These are phyloP conservation scores for Limtongozyma cylindracea DNA, from an alignment of 805 yeast genomes.

Conservation along the genomic window DNA sequence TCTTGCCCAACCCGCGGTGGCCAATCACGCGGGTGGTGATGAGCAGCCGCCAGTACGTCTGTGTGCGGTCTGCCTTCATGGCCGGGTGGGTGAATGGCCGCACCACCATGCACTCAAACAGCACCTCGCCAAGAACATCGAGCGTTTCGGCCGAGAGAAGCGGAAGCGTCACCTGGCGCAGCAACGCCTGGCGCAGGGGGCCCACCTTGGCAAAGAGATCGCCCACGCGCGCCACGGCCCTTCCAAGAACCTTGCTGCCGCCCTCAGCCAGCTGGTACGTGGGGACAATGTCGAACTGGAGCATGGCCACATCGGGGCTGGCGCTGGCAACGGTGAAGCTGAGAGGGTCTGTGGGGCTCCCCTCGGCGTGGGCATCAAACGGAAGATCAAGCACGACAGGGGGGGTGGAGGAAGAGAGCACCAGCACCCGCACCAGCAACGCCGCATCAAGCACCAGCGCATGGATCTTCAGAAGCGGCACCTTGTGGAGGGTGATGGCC, in stretches of 20 bases:
- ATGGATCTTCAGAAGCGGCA: constrained; percentile 52
- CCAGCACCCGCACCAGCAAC: constrained; percentile 37
- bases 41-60: constrained; percentile 78
- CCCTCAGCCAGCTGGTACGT: constrained; percentile 31
- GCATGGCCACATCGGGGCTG: constrained; percentile 22
- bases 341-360: constrained; percentile 47
- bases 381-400: constrained; percentile 58
- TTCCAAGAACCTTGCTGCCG: constrained; percentile 25
- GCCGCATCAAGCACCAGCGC: constrained; percentile 81
- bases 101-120: constrained; percentile 50
- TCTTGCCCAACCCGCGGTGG: constrained; percentile 87
- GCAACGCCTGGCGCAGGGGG: constrained; percentile 33
- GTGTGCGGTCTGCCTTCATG: constrained; percentile 37
- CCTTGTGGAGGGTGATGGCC: constrained; percentile 44
- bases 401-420: too few species aligned
- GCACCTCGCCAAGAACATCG: constrained; percentile 52
- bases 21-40: constrained; percentile 85
- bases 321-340: constrained; percentile 31
- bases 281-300: constrained; percentile 75
- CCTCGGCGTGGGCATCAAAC: constrained; percentile 43
- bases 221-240: constrained; percentile 58
- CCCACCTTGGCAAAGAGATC: constrained; percentile 46
- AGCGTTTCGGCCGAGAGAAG: constrained; percentile 47
- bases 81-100: constrained; percentile 50
- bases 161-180: constrained; percentile 44